Conservation (phyloP, 2,329 filamentous ascomycete genomes). For the Microdochium trichocladiopsis region DNA sequence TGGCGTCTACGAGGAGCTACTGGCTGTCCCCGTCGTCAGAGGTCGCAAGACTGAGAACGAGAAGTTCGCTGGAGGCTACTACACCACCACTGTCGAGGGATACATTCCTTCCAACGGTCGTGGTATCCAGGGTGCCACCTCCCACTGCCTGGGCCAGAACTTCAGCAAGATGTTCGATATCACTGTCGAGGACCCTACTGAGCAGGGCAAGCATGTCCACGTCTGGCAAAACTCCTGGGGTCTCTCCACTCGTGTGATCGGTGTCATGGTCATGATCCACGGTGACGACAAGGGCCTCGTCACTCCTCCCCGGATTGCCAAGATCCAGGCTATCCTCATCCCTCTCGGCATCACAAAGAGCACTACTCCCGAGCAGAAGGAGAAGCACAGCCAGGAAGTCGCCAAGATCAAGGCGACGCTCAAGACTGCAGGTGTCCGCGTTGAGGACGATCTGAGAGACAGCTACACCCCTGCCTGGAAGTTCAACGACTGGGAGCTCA, state of each 20-base stretch:
- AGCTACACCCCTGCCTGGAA: conserved; percentile 95
- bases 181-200: conserved; percentile 83
- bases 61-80: conserved; percentile 94
- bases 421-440: conserved; percentile 66
- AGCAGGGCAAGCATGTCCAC: conserved; percentile 72
- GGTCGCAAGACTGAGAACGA: conserved; percentile 95
- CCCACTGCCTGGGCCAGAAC: conserved; percentile 90
- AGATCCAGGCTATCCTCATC: conserved; percentile 79
- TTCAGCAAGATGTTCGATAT: conserved; percentile 99
- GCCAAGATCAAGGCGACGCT: conserved; percentile 64
- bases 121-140: conserved; percentile 94
- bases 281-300: conserved; percentile 93
- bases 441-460: conserved; percentile 77
- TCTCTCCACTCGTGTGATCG: conserved; percentile 91
- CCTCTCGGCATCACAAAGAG: conserved; percentile 91
- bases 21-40: conserved; percentile 91
- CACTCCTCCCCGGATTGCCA: conserved; percentile 82
- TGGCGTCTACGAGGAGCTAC: conserved; percentile 83
- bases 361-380: conserved; percentile 71
- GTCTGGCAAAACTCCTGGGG: conserved; percentile 99
- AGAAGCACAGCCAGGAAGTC: conserved; percentile 69
- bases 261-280: conserved; percentile 98
- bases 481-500: conserved; percentile 98
- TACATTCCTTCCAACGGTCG: conserved; percentile 94
- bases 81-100: conserved; percentile 93